A percentile compares a stretch with the other conserved stretches of the same genome.
Evolutionary conservation across 2,329 filamentous ascomycete genomes (phyloP).

Genomic region (Colletotrichum liaoningense): DNA sequence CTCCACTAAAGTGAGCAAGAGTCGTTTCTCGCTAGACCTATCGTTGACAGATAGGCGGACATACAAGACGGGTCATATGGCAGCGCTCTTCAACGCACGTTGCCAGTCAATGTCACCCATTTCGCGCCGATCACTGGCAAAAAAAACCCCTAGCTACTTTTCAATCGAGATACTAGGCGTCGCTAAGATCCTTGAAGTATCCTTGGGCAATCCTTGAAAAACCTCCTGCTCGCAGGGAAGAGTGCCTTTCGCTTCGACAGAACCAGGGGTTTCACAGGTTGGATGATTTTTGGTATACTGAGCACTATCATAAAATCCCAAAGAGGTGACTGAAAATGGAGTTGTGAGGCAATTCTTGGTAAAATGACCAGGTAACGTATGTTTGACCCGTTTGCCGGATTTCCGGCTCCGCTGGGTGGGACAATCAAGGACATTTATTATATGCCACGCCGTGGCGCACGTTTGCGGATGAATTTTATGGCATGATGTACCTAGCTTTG

Average conservation of each 20-base stretch:
- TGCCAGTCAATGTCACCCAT: not conserved
- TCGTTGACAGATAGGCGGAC: not conserved
- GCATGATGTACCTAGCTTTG: not conserved
- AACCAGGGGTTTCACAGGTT: not conserved
- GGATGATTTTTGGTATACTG: not conserved
- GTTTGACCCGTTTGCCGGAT: slow-evolving; percentile 1
- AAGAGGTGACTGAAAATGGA: not conserved
- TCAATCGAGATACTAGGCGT: not conserved
- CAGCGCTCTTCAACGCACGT: not conserved
- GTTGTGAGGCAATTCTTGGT: slow-evolving; percentile 8
- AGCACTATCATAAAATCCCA: not conserved
- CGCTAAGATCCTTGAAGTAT: not conserved
- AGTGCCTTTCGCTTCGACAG: not conserved
- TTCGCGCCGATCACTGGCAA: not conserved
- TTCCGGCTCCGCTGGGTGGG: not conserved
- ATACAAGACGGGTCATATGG: not conserved
- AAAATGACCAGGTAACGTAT: not conserved
- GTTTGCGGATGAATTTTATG: not conserved
- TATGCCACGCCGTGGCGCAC: not conserved
- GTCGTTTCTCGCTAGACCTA: not conserved
- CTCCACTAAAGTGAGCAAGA: not conserved
- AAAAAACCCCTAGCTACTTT: not conserved
- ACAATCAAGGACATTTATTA: not conserved
- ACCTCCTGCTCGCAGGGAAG: not conserved
- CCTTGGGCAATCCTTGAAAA: not conserved